Evolutionary conservation across 768 basidiomycete species (phyloP).

Genomic region (Serendipita indica): DNA sequence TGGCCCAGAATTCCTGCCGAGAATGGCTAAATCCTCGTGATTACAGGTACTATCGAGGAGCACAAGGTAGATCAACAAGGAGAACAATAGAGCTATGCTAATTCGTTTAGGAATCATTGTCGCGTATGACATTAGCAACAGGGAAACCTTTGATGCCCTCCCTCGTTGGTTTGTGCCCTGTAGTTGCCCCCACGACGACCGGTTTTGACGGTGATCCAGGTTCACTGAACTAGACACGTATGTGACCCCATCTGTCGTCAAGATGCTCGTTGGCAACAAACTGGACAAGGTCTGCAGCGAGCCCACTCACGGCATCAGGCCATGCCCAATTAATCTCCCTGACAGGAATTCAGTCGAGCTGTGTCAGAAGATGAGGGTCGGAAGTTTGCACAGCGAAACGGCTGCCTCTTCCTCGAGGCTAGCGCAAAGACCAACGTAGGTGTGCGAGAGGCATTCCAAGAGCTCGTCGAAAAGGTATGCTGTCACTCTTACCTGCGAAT

Average conservation of each 20-base stretch:
- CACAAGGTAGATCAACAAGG: slow-evolving; percentile 22
- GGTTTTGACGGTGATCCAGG: not conserved
- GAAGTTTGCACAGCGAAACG: slow-evolving; percentile 67
- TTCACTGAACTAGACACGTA: slow-evolving; percentile 87
- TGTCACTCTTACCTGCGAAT: not conserved
- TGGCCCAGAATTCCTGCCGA: too few species aligned
- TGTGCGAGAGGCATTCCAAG: slow-evolving; percentile 60
- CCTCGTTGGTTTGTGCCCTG: slow-evolving; percentile 50
- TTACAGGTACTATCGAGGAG: slow-evolving; percentile 74
- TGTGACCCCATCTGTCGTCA: slow-evolving; percentile 68
- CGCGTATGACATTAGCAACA: slow-evolving; percentile 93
- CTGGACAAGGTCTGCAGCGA: slow-evolving; percentile 56
- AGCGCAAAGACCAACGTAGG: slow-evolving; percentile 83
- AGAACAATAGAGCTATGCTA: not conserved
- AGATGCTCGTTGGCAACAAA: slow-evolving; percentile 86
- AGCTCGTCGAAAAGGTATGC: slow-evolving; percentile 61
- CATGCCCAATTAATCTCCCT: not conserved
- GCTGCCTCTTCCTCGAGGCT: slow-evolving; percentile 78
- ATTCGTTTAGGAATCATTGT: slow-evolving; percentile 6
- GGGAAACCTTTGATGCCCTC: slow-evolving; percentile 89
- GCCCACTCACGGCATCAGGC: not conserved
- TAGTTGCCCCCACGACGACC: not conserved
- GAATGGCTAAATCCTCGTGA: too few species aligned
- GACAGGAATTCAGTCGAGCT: slow-evolving; percentile 77
- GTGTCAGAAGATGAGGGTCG: slow-evolving; percentile 66